Conservation (phyloP, 108 stramenopile species). For the Pseudonitzschia multiseries region DNA sequence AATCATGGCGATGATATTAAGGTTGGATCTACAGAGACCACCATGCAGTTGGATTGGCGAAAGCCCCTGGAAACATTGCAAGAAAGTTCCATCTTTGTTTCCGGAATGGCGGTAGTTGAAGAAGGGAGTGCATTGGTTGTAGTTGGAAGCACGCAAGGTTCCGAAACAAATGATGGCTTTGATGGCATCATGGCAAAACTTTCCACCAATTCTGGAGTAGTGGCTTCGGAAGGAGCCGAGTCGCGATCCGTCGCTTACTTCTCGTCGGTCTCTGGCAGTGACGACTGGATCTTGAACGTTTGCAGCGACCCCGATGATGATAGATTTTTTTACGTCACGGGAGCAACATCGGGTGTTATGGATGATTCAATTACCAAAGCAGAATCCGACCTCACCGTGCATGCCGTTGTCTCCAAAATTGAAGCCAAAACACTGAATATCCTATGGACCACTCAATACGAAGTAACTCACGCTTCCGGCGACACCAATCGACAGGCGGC, state of each 20-base stretch:
- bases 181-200: constrained; percentile 41
- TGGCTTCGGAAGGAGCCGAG: constrained; percentile 1
- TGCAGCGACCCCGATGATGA: constrained; percentile 20
- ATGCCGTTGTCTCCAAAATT: constrained; percentile 44
- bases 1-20: neutral
- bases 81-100: constrained; percentile 29
- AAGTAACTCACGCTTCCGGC: constrained; percentile 27
- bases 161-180: constrained; percentile 9
- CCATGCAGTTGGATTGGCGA: constrained; percentile 25
- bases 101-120: constrained; percentile 23
- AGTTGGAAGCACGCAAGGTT: constrained; percentile 32
- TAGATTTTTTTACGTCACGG: constrained; percentile 29
- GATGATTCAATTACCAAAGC: constrained; percentile 7
- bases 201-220: constrained; percentile 9
- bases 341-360: constrained; percentile 33
- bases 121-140: constrained; percentile 16
- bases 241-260: constrained; percentile 33
- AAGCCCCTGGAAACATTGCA: constrained; percentile 35
- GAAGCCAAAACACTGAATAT: constrained; percentile 23
- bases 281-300: constrained; percentile 35
- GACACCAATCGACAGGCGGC: constrained; percentile 18
- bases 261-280: constrained; percentile 19
- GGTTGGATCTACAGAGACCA: neutral
- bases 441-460: constrained; percentile 34
- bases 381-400: constrained; percentile 11